These are phyloP conservation scores for Macadamia tetraphylla DNA, from an alignment of 164 flowering plant species.

Conservation along the genomic window DNA sequence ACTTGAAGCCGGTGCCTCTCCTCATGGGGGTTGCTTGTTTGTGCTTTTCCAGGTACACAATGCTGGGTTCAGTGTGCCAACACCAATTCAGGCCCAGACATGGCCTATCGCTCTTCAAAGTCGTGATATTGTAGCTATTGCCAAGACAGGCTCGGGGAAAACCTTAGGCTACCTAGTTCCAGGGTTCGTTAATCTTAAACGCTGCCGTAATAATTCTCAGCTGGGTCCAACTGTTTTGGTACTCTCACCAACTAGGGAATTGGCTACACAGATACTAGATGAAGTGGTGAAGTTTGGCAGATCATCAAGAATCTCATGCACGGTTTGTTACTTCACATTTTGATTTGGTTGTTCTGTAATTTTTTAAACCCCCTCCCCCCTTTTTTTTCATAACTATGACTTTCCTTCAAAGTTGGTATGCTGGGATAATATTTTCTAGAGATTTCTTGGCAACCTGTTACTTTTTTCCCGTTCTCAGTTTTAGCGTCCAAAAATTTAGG, in stretches of 20 bases:
- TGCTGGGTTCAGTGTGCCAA: slow-evolving; percentile 84
- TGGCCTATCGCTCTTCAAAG: slow-evolving; percentile 82
- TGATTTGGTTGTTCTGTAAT: no score
- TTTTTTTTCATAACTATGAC: no score
- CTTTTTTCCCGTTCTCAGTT: no score
- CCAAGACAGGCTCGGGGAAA: slow-evolving; percentile 95
- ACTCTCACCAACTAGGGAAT: slow-evolving; percentile 85
- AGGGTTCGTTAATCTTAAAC: slow-evolving; percentile 71
- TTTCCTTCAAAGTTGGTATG: no score
- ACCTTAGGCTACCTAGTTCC: slow-evolving; percentile 86
- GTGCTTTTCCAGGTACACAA: slow-evolving; percentile 57
- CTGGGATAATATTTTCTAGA: no score
- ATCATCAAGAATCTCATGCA: slow-evolving; percentile 72
- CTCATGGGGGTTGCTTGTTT: slow-evolving; percentile 37
- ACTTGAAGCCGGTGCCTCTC: slow-evolving; percentile 29
- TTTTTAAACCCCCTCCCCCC: no score
- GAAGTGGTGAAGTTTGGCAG: slow-evolving; percentile 83
- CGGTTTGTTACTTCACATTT: slow-evolving; percentile 36
- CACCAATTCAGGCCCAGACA: slow-evolving; percentile 94
- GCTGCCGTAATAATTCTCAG: slow-evolving; percentile 41
- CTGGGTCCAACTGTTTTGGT: slow-evolving; percentile 88
- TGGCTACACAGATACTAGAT: slow-evolving; percentile 89
- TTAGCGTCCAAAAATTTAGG: no score
- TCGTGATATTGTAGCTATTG: slow-evolving; percentile 87
- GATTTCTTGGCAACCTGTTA: no score